Conservation (phyloP, 306 rosid species). For the Inga laurina region DNA sequence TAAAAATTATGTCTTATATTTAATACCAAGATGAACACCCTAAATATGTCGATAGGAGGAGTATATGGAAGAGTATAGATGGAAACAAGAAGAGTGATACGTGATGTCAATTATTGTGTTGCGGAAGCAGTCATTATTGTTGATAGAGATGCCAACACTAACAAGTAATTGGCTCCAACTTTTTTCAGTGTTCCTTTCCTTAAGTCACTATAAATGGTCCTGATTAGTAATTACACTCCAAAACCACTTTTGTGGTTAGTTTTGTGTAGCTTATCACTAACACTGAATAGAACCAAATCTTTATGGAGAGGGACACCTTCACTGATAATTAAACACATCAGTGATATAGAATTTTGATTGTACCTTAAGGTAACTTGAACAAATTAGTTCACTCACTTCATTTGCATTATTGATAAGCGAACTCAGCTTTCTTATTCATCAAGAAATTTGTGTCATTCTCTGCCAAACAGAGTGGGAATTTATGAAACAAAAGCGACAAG, state of each 20-base stretch:
- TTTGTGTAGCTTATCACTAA: not conserved
- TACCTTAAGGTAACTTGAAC: not conserved
- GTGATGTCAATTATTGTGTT: not conserved
- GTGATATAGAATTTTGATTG: not conserved
- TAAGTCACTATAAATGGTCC: not conserved
- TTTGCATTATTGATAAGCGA: not conserved
- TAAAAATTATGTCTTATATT: too few species aligned
- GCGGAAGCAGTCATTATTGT: not conserved
- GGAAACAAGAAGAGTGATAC: not conserved
- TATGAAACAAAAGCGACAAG: constrained; percentile 13
- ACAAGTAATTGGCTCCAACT: not conserved
- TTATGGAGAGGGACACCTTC: constrained; percentile 14
- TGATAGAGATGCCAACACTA: constrained; percentile 21
- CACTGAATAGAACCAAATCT: not conserved
- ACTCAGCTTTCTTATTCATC: not conserved
- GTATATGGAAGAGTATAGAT: too few species aligned
- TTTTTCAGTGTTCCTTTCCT: not conserved
- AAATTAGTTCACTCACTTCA: not conserved
- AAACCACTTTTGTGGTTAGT: not conserved
- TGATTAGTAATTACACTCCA: constrained; percentile 2
- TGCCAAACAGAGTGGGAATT: not conserved
- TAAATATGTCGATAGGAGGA: too few species aligned
- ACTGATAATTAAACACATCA: not conserved
- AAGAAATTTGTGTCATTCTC: not conserved
- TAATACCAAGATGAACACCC: too few species aligned